Percentiles rank a stretch among this genome's conserved stretches.
These are phyloP conservation scores for Rhodotorula babjevae DNA, from an alignment of 768 basidiomycete species.

Conservation along the genomic window DNA sequence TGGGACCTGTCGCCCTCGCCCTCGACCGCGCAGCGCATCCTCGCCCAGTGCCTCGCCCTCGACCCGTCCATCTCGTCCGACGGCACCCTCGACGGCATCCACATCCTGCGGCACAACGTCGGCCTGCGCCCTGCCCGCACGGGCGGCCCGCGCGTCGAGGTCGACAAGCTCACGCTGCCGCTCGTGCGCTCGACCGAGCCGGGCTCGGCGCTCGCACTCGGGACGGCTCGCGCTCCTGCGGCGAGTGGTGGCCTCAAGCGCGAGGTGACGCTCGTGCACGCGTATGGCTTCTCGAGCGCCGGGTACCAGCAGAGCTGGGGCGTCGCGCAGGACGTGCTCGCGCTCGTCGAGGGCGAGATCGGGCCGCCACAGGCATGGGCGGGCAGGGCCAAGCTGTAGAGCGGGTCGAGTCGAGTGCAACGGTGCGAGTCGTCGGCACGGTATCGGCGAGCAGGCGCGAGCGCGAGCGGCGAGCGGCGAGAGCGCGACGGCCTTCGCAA, in stretches of 20 bases:
- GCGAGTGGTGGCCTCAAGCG: background rate
- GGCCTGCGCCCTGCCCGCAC: conserved; percentile 58
- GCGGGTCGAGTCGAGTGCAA: background rate
- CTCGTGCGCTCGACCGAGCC: background rate
- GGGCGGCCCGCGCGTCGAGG: conserved; percentile 59
- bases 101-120: conserved; percentile 57
- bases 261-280: conserved; percentile 22
- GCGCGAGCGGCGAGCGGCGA: too few relatives aligned
- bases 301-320: conserved; percentile 37
- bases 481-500: too few relatives aligned
- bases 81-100: conserved; percentile 45
- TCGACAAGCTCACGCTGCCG: conserved; percentile 49
- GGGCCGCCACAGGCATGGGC: background rate
- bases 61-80: conserved; percentile 46
- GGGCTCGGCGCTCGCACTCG: background rate
- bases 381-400: conserved; percentile 2
- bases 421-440: too few relatives aligned
- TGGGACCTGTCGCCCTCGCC: conserved; percentile 56
- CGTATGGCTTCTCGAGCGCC: conserved; percentile 33
- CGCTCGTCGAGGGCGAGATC: conserved; percentile 17
- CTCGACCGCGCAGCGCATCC: conserved; percentile 51
- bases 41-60: conserved; percentile 52
- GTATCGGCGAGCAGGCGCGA: too few relatives aligned
- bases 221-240: background rate
- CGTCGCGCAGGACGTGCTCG: conserved; percentile 24